Base-by-base conservation (phyloP, 371 early-diverging fungal genomes). In the Globomyces sp. region DNA sequence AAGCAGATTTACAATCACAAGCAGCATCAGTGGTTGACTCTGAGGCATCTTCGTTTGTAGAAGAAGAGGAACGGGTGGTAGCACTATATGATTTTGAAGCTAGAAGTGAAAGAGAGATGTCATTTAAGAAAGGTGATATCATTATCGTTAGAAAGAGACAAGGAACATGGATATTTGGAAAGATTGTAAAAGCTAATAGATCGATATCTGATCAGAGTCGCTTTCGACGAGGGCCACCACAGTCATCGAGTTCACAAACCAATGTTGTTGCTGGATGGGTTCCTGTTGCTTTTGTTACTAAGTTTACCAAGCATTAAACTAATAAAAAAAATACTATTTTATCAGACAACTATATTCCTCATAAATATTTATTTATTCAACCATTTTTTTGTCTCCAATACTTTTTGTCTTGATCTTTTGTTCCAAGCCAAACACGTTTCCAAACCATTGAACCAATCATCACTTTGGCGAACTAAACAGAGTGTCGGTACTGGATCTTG, bases 401-500 rank as follows among this genome's bases (percentile, higher is more conserved):
- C 65, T 73, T 76, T 74, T 64, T 80, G 80, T 47, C 72, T n/a
- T 51, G 68, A 64, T 46, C 80, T 51, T 50, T 70, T 68, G 65
- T 77, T 77, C 76, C 77, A 80, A 11, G 70, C 68, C 69, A 80
- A 64, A 64, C 77, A 77, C 59, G 76, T 10, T 51, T 73, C 65
- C 60, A 80, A 58, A 0, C 67, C 55, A 59, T 71, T 71, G 51
- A 80, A 74, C 80, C 80, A 80, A 60, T 80, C 80, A 42, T 36
- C 59, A 51, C 52, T 58, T 59, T 48, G 72, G 64, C 6, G 72
- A 61, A 45, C 69, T 78, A 39, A 82, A 65, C 94, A 93, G 0
- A 96, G 82, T 1, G 95, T 94, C 13, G 92, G 92, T 55, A 96
- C 81, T 24, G 97, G 92, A 69, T 85, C 91, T 63, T 83, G 86